Evolutionary conservation across 176 grass and related monocot species (phyloP).

Genomic region (Thinopyrum elongatum): DNA sequence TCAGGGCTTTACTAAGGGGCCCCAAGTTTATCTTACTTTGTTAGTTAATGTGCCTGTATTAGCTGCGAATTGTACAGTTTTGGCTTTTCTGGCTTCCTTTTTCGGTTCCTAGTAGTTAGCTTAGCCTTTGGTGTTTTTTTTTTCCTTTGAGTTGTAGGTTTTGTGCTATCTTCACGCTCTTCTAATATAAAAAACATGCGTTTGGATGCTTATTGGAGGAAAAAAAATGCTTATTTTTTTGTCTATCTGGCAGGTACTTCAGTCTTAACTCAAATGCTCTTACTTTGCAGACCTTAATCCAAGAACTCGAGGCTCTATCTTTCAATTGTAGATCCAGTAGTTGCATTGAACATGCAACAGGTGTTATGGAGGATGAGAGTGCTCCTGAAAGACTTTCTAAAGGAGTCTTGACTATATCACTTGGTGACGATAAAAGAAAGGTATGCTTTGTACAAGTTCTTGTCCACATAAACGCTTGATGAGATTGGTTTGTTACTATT

Average conservation of each 20-base stretch:
- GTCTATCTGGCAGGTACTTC: background rate
- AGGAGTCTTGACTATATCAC: slow-evolving; percentile 76
- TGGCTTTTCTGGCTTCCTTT: background rate
- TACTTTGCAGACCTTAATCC: slow-evolving; percentile 66
- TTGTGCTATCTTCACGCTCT: background rate
- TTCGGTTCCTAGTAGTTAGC: background rate
- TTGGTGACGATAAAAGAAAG: slow-evolving; percentile 61
- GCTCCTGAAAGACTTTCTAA: slow-evolving; percentile 88
- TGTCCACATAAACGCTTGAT: background rate
- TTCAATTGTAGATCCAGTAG: slow-evolving; percentile 86
- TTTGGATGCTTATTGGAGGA: background rate
- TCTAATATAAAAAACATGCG: background rate
- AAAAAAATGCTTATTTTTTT: background rate
- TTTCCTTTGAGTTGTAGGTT: background rate
- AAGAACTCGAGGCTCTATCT: slow-evolving; percentile 71
- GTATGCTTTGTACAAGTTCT: slow-evolving; percentile 16
- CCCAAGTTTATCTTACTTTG: slow-evolving; percentile 13
- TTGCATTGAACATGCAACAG: slow-evolving; percentile 92
- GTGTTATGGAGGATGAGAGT: slow-evolving; percentile 86
- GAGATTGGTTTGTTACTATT: background rate
- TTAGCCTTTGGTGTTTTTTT: background rate
- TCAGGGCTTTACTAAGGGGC: background rate
- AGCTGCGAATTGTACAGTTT: background rate
- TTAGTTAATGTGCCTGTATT: background rate
- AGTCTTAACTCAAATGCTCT: slow-evolving; percentile 27